Evolutionary conservation across 352 stramenopile genomes (phyloP).

Genomic region (Sclerospora graminicola): DNA sequence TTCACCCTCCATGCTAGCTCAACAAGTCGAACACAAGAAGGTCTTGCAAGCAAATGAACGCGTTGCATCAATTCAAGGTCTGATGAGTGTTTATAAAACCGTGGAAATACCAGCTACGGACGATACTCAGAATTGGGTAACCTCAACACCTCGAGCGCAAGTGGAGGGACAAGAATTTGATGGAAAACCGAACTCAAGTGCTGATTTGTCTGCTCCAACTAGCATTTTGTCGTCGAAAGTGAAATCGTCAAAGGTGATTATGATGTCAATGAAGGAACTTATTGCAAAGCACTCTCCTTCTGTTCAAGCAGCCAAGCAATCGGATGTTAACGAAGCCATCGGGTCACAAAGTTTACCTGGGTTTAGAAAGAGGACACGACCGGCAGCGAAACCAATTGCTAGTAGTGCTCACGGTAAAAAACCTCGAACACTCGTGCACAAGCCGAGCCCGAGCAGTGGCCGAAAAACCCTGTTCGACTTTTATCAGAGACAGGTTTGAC

Average conservation of each 20-base stretch:
- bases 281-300: constrained; percentile 20
- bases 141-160: constrained; percentile 2
- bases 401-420: constrained; percentile 7
- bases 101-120: not conserved
- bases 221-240: constrained; percentile 7
- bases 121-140: not conserved
- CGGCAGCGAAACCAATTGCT: constrained; percentile 3
- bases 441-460: constrained; percentile 5
- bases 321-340: not conserved
- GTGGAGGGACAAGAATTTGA: not conserved
- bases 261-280: constrained; percentile 30
- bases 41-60: constrained; percentile 15
- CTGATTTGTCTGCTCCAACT: not conserved
- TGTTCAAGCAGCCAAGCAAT: constrained; percentile 1
- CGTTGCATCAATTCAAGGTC: constrained; percentile 12
- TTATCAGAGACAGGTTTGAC: constrained; percentile 21
- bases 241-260: constrained; percentile 9
- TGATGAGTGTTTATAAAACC: constrained; percentile 14
- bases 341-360: constrained; percentile 9
- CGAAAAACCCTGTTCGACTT: constrained; percentile 36
- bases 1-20: constrained; percentile 3
- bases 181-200: constrained; percentile 7
- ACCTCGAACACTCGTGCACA: constrained; percentile 1
- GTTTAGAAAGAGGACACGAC: constrained; percentile 17
- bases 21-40: constrained; percentile 18